These are phyloP conservation scores for Serendipita sp. DNA, from an alignment of 768 basidiomycete species.

Conservation along the genomic window DNA sequence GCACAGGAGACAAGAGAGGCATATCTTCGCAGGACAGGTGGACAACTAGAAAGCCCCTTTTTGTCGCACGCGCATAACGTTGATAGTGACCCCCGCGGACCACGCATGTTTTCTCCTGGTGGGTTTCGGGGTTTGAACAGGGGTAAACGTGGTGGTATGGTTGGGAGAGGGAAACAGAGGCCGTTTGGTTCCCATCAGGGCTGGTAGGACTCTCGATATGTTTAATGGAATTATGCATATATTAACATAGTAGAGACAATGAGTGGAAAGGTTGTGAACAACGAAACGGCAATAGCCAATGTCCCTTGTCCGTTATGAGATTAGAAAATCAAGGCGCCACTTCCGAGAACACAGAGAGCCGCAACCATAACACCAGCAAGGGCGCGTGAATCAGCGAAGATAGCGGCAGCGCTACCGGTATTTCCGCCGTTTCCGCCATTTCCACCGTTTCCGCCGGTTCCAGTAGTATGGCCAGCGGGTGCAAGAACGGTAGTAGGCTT, in stretches of 20 bases:
- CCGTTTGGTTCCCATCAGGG: neutral
- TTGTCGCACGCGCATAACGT: neutral
- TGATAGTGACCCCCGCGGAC: neutral
- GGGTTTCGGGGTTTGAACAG: neutral
- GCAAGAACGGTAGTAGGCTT: constrained; percentile 14
- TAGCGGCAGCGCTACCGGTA: neutral
- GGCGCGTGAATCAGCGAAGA: neutral
- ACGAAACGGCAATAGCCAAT: neutral
- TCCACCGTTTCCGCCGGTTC: neutral
- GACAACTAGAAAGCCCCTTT: neutral
- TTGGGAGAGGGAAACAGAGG: neutral
- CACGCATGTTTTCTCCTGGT: neutral
- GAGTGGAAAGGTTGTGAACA: neutral
- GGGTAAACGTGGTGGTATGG: neutral
- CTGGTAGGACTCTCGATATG: neutral
- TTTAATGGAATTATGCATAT: neutral
- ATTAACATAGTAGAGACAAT: neutral
- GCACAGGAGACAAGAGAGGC: constrained; percentile 4
- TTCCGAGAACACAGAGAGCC: neutral
- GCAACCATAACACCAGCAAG: neutral
- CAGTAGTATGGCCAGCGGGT: neutral
- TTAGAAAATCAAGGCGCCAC: neutral
- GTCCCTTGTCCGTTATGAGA: neutral
- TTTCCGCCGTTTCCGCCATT: neutral
- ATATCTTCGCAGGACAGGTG: neutral